Evolutionary conservation across 2,329 filamentous ascomycete genomes (phyloP).

Genomic region (Aspergillus novoparasiticus): DNA sequence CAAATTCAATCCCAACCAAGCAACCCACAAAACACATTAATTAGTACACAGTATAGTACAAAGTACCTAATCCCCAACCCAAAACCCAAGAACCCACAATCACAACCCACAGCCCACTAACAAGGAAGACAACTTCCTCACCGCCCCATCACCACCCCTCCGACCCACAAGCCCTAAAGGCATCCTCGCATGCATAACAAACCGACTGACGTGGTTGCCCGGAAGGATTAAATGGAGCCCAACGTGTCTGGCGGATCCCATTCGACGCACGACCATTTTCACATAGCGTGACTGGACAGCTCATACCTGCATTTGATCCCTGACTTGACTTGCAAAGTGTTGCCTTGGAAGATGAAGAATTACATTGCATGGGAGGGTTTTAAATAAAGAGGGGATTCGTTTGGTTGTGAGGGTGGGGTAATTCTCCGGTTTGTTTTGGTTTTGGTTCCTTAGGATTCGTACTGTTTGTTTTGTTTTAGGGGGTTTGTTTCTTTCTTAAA

Average conservation of each 20-base stretch:
- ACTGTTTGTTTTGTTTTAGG: too few species aligned
- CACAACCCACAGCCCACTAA: too few species aligned
- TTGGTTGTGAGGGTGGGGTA: background rate
- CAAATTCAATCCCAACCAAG: background rate
- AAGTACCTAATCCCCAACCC: background rate
- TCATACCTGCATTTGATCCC: background rate
- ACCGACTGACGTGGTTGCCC: background rate
- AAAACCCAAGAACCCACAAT: background rate
- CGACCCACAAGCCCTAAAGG: conserved; percentile 1
- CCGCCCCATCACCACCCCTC: background rate
- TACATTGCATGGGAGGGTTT: background rate
- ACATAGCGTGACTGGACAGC: background rate
- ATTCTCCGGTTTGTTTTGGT: background rate
- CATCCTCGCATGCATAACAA: background rate
- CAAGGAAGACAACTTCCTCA: too few species aligned
- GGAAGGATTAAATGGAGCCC: background rate
- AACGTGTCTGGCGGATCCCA: background rate
- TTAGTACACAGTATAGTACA: too few species aligned
- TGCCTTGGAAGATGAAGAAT: background rate
- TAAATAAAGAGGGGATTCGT: background rate
- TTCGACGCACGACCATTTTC: background rate
- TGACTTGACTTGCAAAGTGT: background rate
- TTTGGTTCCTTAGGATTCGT: background rate
- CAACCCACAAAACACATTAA: background rate
- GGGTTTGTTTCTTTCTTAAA: too few species aligned